Evolutionary conservation across 768 basidiomycete species (phyloP).

Genomic region (Exsudoporus frostii): DNA sequence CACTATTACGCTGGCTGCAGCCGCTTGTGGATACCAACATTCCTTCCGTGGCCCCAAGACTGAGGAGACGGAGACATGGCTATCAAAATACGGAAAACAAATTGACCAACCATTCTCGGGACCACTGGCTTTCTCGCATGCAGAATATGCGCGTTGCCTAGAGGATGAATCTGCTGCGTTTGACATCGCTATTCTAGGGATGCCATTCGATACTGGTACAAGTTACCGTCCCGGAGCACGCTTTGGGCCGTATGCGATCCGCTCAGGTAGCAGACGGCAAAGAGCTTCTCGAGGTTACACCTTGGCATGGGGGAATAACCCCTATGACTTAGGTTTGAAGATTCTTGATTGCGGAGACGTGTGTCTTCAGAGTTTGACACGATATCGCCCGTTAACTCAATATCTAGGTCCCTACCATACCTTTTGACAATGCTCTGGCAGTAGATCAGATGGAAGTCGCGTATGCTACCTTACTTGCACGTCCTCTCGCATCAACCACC

Average conservation of each 20-base stretch:
- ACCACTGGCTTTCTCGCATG: slow-evolving; percentile 78
- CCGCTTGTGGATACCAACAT: slow-evolving; percentile 12
- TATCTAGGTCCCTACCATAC: slow-evolving; percentile 64
- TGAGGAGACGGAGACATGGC: slow-evolving; percentile 46
- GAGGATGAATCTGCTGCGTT: slow-evolving; percentile 20
- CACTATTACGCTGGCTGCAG: background rate
- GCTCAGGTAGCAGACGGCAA: slow-evolving; percentile 73
- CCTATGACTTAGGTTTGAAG: slow-evolving; percentile 53
- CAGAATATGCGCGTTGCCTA: slow-evolving; percentile 50
- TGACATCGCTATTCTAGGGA: slow-evolving; percentile 74
- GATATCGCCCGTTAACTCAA: background rate
- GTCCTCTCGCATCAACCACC: slow-evolving; percentile 38
- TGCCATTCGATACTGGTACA: slow-evolving; percentile 75
- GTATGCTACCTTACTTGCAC: slow-evolving; percentile 70
- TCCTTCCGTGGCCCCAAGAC: slow-evolving; percentile 3
- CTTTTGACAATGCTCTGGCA: slow-evolving; percentile 81
- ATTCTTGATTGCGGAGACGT: slow-evolving; percentile 87
- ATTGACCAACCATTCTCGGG: slow-evolving; percentile 77
- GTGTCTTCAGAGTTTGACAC: background rate
- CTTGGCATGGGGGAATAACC: slow-evolving; percentile 67
- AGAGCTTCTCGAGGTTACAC: slow-evolving; percentile 60
- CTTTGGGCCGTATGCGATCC: slow-evolving; percentile 84
- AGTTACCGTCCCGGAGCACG: slow-evolving; percentile 63
- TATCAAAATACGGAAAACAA: slow-evolving; percentile 71
- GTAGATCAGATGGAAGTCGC: slow-evolving; percentile 86